A percentile compares a stretch with the other conserved stretches of the same genome.
These are phyloP conservation scores for Candida neerlandica DNA, from an alignment of 1,139 yeast genomes.

Conservation along the genomic window DNA sequence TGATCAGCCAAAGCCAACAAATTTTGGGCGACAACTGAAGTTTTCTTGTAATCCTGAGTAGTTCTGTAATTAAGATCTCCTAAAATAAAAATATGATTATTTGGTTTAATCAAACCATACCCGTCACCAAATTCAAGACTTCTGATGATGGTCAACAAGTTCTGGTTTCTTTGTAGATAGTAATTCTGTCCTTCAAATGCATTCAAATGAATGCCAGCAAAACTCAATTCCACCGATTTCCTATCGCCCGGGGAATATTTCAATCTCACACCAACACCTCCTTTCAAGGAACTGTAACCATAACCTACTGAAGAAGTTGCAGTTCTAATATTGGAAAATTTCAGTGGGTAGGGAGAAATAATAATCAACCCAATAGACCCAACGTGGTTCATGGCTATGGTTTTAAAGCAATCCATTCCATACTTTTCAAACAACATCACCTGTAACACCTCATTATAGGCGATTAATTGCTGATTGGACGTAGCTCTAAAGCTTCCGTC, in stretches of 20 bases:
- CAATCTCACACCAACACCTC: slow-evolving; percentile 67
- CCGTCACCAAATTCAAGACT: slow-evolving; percentile 65
- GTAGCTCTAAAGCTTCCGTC: slow-evolving; percentile 56
- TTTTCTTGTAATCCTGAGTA: slow-evolving; percentile 29
- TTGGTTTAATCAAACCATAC: slow-evolving; percentile 55
- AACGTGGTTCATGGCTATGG: slow-evolving; percentile 48
- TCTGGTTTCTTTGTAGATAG: slow-evolving; percentile 51
- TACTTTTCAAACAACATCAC: slow-evolving; percentile 38
- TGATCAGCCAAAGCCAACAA: slow-evolving; percentile 30
- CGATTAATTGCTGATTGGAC: slow-evolving; percentile 42
- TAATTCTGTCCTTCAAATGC: slow-evolving; percentile 71
- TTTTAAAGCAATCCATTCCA: slow-evolving; percentile 37
- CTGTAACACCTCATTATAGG: slow-evolving; percentile 44
- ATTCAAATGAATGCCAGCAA: slow-evolving; percentile 69
- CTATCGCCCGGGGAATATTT: slow-evolving; percentile 28
- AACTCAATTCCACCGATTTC: slow-evolving; percentile 48
- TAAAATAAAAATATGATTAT: slow-evolving; percentile 65
- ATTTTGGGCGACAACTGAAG: slow-evolving; percentile 19
- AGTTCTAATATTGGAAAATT: slow-evolving; percentile 28
- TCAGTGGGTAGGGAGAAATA: slow-evolving; percentile 47
- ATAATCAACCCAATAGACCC: slow-evolving; percentile 73
- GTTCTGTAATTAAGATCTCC: slow-evolving; percentile 87
- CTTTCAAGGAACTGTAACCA: slow-evolving; percentile 67
- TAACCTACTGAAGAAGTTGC: slow-evolving; percentile 57
- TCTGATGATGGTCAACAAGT: slow-evolving; percentile 52